phyloP scores from a whole-genome alignment of 106 monocot genomes.

The Allium cepa region DNA sequence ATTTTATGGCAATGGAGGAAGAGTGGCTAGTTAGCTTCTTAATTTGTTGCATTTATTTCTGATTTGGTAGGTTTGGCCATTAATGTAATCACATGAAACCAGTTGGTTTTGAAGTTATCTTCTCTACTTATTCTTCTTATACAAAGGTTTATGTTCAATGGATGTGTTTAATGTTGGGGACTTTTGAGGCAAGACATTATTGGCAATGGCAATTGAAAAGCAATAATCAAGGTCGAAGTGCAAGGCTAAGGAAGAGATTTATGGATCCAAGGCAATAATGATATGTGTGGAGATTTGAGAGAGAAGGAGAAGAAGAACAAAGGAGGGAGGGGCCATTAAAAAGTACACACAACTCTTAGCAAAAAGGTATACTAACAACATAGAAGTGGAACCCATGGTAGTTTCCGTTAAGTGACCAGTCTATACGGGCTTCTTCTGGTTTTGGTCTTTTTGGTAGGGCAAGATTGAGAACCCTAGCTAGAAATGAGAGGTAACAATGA shows the following conservation, averaged over 20 bases:
- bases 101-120: not conserved
- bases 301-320: not conserved
- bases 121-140: not conserved
- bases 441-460: not conserved
- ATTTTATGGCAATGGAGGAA: not conserved
- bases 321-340: not conserved
- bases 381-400: not conserved
- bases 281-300: not conserved
- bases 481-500: not conserved
- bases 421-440: not conserved
- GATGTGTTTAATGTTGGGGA: not conserved
- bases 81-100: constrained; percentile 4
- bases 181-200: not conserved
- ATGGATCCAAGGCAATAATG: constrained; percentile 11
- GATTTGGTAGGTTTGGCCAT: not conserved
- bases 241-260: not conserved
- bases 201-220: not conserved
- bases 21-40: not conserved
- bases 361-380: not conserved
- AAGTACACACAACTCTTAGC: not conserved
- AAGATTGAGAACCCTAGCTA: constrained; percentile 8
- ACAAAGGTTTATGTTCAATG: not conserved
- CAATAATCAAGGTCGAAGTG: not conserved
- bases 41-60: constrained; percentile 1
- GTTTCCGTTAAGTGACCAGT: not conserved